Evolutionary conservation across 805 yeast species (phyloP), one percentile per base, ranked within the genome.

Genomic region (Candida coquimbonensis): DNA sequence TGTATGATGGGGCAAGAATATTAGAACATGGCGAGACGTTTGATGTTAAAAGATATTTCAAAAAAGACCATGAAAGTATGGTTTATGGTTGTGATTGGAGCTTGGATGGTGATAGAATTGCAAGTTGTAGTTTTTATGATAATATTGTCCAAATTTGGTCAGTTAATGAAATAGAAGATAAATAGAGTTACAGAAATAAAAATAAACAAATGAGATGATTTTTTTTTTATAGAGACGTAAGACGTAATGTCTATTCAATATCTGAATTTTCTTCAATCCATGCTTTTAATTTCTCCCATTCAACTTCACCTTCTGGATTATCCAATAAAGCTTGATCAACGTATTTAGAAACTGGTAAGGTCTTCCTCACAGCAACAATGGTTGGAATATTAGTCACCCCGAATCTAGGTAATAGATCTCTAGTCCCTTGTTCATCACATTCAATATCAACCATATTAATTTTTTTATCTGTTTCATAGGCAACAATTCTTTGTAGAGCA

Each of bases 31-130:
- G 58, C 21, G 58, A 53, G 3, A 50, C 52, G 1, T 55, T 65
- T 1, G 44, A 47, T 9, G 62, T 75, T 44, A 58, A 62, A 3
- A 67, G 68, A 25, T 74, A 72, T 46, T 75, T 77, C 59, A 82
- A 81, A 56, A 72, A 74, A 12, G 85, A 83, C 29, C 98, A 91
- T 60, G 81, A 80, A 42, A 87, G 96, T 49, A 91, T 93, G 88
- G 90, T 91, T 45, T 91, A 91, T 58, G 99, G 98, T 0, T 96
- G 95, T 5, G 96, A 86, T 59, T 90, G 97, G 96, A 64, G 72
- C 13, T 57, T 59, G 2, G 69, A 70, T 5, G 78, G 72, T 7
- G 62, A 63, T 1, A 53, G 61, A 5, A 76, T 84, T 8, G 83
- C 78, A 3, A 89, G 96, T 1, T 91, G 97, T 62, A 88, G 96